Evolutionary conservation across 106 monocot genomes (phyloP).

Genomic region (Platanthera zijinensis): DNA sequence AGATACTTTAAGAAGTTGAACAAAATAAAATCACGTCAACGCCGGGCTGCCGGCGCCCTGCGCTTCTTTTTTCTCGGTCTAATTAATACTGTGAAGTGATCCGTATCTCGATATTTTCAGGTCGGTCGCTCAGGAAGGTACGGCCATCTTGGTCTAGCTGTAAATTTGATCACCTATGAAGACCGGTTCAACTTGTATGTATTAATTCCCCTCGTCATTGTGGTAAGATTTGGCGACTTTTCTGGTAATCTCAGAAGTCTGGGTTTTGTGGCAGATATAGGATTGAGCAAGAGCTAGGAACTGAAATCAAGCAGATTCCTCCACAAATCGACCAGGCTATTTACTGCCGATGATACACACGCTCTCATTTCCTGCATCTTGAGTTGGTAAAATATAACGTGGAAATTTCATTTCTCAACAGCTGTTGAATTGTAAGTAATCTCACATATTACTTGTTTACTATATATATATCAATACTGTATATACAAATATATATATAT

Average conservation of each 20-base stretch:
- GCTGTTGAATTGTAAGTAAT: neutral
- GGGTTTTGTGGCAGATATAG: conserved; percentile 47
- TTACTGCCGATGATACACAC: conserved; percentile 65
- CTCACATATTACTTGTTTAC: neutral
- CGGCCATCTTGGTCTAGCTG: conserved; percentile 92
- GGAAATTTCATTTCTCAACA: neutral
- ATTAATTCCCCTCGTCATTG: neutral
- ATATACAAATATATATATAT: too few species aligned
- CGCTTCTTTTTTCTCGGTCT: too few species aligned
- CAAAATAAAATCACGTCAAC: too few species aligned
- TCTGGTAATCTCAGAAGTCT: neutral
- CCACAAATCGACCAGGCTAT: conserved; percentile 83
- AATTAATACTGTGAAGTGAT: too few species aligned
- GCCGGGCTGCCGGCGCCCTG: too few species aligned
- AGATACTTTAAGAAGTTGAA: too few species aligned
- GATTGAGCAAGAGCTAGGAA: conserved; percentile 97
- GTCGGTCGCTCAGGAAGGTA: conserved; percentile 96
- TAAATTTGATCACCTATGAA: conserved; percentile 93
- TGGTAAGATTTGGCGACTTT: neutral
- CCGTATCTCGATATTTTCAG: too few species aligned
- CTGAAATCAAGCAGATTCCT: conserved; percentile 94
- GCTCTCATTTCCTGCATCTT: neutral
- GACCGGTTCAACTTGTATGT: conserved; percentile 85
- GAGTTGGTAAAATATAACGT: neutral
- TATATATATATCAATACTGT: too few species aligned